phyloP scores from a whole-genome alignment of 2,329 filamentous ascomycete genomes.

The Xylaria sp. region DNA sequence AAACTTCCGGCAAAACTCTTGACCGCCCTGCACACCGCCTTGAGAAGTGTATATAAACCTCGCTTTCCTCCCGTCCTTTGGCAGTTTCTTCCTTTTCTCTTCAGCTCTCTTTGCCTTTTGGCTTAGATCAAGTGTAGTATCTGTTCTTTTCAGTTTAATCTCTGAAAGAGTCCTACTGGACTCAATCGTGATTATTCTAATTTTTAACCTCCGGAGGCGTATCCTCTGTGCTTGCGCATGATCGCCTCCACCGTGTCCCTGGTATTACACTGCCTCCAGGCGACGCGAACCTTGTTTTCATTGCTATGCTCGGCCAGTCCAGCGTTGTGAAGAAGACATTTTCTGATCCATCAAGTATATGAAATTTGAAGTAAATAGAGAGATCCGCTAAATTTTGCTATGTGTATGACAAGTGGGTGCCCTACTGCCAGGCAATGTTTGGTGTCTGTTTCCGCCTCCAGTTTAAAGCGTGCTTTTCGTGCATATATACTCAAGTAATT shows the following conservation, averaged over 20 bases:
- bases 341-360: too few relatives aligned
- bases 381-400: too few relatives aligned
- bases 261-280: constrained; percentile 77
- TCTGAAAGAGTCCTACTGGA: constrained; percentile 81
- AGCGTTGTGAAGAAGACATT: constrained; percentile 64
- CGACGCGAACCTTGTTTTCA: constrained; percentile 65
- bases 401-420: too few relatives aligned
- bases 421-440: not conserved
- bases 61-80: constrained; percentile 14
- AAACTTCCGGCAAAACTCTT: constrained; percentile 30
- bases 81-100: constrained; percentile 42
- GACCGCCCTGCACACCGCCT: constrained; percentile 43
- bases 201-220: constrained; percentile 69
- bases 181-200: constrained; percentile 81
- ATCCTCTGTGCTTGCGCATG: constrained; percentile 78
- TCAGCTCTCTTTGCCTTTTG: constrained; percentile 51
- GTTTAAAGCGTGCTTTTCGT: too few relatives aligned
- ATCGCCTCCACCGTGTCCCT: constrained; percentile 72
- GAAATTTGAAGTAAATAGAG: too few relatives aligned
- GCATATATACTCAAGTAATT: too few relatives aligned
- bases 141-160: constrained; percentile 98
- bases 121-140: constrained; percentile 65
- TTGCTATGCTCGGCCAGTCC: constrained; percentile 63
- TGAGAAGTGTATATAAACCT: constrained; percentile 33
- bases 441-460: not conserved